Percentiles rank a stretch among this genome's conserved stretches.
Evolutionary conservation across 2,329 filamentous ascomycete species (phyloP).

Genomic region (Hypoxylon sp.): DNA sequence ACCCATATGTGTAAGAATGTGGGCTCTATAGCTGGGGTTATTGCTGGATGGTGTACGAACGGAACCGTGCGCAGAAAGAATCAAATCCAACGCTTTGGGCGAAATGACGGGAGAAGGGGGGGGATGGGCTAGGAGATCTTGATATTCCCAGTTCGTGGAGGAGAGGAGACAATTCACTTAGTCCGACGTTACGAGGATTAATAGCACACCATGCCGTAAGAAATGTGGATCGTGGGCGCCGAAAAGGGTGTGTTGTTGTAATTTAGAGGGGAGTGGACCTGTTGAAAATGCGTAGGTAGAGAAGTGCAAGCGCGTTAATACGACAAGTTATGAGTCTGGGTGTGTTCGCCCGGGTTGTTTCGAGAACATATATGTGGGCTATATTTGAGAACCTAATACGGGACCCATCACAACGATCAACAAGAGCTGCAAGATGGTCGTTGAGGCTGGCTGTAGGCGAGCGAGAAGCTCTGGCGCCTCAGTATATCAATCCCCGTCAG

Average conservation of each 20-base stretch:
- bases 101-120: slow-evolving; percentile 31
- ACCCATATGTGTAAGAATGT: slow-evolving; percentile 38
- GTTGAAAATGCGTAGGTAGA: slow-evolving; percentile 19
- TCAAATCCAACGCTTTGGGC: slow-evolving; percentile 23
- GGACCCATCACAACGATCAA: slow-evolving; percentile 37
- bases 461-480: slow-evolving; percentile 16
- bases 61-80: slow-evolving; percentile 34
- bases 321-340: slow-evolving; percentile 25
- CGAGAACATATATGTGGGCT: slow-evolving; percentile 38
- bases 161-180: slow-evolving; percentile 25
- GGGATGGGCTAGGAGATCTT: slow-evolving; percentile 39
- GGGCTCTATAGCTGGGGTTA: slow-evolving; percentile 26
- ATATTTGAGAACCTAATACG: slow-evolving; percentile 33
- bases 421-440: slow-evolving; percentile 26
- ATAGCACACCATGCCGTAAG: slow-evolving; percentile 39
- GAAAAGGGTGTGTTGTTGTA: slow-evolving; percentile 41
- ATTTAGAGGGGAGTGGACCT: slow-evolving; percentile 37
- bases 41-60: slow-evolving; percentile 25
- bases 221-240: slow-evolving; percentile 32
- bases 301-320: slow-evolving; percentile 26
- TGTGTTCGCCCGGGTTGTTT: slow-evolving; percentile 37
- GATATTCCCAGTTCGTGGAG: slow-evolving; percentile 41
- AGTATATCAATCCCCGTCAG: slow-evolving; percentile 18
- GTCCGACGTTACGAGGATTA: slow-evolving; percentile 37
- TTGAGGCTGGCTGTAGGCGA: slow-evolving; percentile 11